These are phyloP conservation scores for Penicillium brevicompactum DNA, from an alignment of 2,329 filamentous ascomycete species.

Conservation along the genomic window DNA sequence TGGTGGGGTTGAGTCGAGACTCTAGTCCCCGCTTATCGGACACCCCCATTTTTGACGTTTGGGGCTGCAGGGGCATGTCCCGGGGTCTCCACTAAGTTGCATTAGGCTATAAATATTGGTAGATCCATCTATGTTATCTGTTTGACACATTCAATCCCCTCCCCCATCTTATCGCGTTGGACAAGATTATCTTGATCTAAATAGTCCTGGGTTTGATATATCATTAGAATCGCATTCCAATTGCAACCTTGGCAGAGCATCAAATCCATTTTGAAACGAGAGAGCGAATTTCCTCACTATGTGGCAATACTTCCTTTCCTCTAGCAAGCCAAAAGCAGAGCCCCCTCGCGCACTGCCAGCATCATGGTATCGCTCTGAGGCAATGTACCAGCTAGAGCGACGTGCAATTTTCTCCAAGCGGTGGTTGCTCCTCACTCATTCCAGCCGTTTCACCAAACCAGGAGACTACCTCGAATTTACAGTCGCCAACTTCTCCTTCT, in stretches of 20 bases:
- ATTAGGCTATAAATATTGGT: too few species aligned
- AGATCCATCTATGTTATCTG: neutral
- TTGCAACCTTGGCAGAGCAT: neutral
- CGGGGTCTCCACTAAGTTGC: too few species aligned
- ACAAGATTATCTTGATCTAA: too few species aligned
- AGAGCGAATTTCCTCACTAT: conserved; percentile 1
- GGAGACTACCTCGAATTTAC: conserved; percentile 25
- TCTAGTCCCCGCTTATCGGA: conserved; percentile 7
- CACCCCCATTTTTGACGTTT: conserved; percentile 13
- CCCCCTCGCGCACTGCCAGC: conserved; percentile 21
- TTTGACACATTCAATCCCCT: neutral
- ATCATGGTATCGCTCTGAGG: conserved; percentile 30
- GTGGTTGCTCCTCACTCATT: conserved; percentile 27
- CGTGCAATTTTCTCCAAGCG: conserved; percentile 30
- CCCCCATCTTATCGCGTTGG: too few species aligned
- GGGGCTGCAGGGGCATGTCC: neutral
- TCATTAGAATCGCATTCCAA: too few species aligned
- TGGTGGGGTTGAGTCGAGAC: conserved; percentile 12
- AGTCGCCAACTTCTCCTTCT: conserved; percentile 18
- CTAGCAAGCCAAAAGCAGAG: neutral
- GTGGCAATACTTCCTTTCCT: conserved; percentile 12
- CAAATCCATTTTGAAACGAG: neutral
- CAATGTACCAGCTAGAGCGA: conserved; percentile 28
- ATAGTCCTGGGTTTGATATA: too few species aligned
- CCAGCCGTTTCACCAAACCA: conserved; percentile 20